Evolutionary conservation across 1,284 basidiomycete species (phyloP), one percentile per base, ranked within the genome.

Genomic region (Pyrrhoderma noxium): DNA sequence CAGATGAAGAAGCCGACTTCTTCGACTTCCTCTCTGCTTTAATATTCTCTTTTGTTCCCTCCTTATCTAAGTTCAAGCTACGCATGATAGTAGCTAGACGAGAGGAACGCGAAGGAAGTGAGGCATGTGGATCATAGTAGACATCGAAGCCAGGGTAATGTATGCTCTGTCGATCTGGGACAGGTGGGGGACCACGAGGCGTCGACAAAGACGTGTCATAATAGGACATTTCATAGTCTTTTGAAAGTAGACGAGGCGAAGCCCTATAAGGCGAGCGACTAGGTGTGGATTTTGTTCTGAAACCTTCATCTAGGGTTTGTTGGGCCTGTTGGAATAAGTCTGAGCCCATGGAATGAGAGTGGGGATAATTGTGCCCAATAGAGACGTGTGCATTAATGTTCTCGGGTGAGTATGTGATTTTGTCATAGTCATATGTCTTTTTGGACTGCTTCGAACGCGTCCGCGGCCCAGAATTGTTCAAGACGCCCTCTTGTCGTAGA

Each of bases 81-180:
- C 7, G 14, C 11, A 11, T 31, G 27, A 31, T 11, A 31, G 27
- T 11, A 5, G 5, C 27, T 25, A 54, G 5, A 21, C 54, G 22
- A 49, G 55, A 44, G 57, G 53, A 46, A 3, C 25, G 16, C 4
- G 47, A 54, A 11, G 43, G 48, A 23, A 70, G 55, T 36, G 64
- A 47, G 49, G 69, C 62, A 59, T 75, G 69, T 9, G 69, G 60
- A 61, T 87, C 84, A 57, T 68, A 73, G 61, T 76, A 73, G 41
- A 88, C 71, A 49, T 70, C 66, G 59, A 89, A 89, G 14, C 85
- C 85, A 8, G 85, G 85, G 62, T 85, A 85, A 60, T 88, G 86
- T 34, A 73, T 68, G 8, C 83, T 85, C 45, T 75, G 71, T 5
- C 74, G 74, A 60, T 83, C 74, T 39, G 68, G 64, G 19, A 67